phyloP scores from a whole-genome alignment of 306 rosid genomes.

The Quercus gilva region DNA sequence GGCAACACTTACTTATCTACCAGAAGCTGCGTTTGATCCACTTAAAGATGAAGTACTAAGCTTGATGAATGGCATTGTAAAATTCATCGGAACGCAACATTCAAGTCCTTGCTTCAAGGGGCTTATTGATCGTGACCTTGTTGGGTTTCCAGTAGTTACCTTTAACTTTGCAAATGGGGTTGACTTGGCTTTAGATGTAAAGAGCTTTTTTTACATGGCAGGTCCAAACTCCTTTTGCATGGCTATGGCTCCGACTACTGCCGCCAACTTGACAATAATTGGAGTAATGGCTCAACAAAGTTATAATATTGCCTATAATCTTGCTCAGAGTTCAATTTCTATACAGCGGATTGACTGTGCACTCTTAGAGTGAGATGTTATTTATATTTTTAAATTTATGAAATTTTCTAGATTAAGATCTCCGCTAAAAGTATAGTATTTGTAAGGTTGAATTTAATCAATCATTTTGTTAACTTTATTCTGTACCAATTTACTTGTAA shows the following conservation, averaged over 20 bases:
- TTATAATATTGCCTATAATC: conserved; percentile 45
- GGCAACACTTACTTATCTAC: too few species aligned
- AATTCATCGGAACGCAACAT: neutral
- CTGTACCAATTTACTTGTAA: too few species aligned
- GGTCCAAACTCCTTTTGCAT: conserved; percentile 4
- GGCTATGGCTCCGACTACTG: conserved; percentile 26
- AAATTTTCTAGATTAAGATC: too few species aligned
- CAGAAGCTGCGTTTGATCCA: too few species aligned
- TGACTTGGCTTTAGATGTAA: conserved; percentile 2
- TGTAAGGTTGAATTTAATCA: too few species aligned
- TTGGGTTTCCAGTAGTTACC: too few species aligned
- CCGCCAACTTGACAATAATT: neutral
- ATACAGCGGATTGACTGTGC: conserved; percentile 42
- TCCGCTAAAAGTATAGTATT: too few species aligned
- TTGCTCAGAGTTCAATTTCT: conserved; percentile 8
- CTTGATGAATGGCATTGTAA: neutral
- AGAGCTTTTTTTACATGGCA: too few species aligned
- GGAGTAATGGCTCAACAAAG: conserved; percentile 40
- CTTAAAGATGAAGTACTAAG: too few species aligned
- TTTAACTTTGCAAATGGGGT: too few species aligned
- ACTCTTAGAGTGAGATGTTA: conserved; percentile 16
- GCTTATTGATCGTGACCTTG: neutral
- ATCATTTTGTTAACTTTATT: too few species aligned
- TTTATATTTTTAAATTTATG: too few species aligned
- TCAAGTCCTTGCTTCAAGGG: conserved; percentile 28